Evolutionary conservation across 345 rosid genomes (phyloP), one percentile per base, ranked within the genome.

Genomic region (Nasturtium officinale): DNA sequence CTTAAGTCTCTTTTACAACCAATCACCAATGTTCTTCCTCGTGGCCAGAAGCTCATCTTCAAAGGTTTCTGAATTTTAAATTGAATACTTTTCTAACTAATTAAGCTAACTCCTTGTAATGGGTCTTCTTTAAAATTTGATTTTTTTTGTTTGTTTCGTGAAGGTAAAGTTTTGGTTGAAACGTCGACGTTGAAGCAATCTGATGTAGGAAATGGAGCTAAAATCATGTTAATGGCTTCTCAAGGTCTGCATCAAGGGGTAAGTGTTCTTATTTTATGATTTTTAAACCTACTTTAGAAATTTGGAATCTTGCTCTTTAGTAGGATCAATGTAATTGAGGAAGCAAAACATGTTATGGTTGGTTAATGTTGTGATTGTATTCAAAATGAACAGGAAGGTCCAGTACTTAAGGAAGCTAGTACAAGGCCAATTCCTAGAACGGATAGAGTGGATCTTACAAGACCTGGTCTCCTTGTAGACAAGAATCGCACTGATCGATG

Each of bases 171-270:
- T 61, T 81, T 94, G 90, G 82, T 53, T 30, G 96, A 94, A n/a
- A 72, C 75, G 8, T 78, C 82, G 89, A 81, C 90, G 17, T 58
- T 94, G 90, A 80, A 74, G 74, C 83, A 86, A 64, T 86, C 89
- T 16, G 84, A 74, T 65, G 80, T 94, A 18, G 71, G 50, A 0
- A 83, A 64, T 84, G 98, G 98, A 56, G 94, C 94, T 0, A 90
- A 85, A 77, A 38, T 94, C 67, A 94, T 94, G 98, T 94, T 94
- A 54, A 74, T 90, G 83, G 97, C 92, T 42, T 86, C 96, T 25
- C 92, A 89, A 77, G 98, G 98, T 48, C 71, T 94, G 16, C 98
- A 94, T 71, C 96, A 90, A 86, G 98, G 98, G 96, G 97, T 93
- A 74, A 16, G 64, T 37, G 1, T 50, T 37, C 54, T 11, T 50